These are phyloP conservation scores for Sporothrix globosa DNA, from an alignment of 2,329 filamentous ascomycete species.

Conservation along the genomic window DNA sequence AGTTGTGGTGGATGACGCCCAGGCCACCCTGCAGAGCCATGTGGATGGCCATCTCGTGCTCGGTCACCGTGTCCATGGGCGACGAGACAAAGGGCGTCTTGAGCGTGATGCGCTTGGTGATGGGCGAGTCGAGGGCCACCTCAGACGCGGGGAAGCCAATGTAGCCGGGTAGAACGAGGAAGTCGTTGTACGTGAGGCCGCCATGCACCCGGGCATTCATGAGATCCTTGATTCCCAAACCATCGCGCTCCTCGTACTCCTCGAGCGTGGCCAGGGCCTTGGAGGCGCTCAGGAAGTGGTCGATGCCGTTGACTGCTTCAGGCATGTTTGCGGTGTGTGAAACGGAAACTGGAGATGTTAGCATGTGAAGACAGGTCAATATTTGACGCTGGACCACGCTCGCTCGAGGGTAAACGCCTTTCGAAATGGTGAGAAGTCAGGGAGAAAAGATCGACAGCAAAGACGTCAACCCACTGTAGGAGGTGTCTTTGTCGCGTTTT, in stretches of 20 bases:
- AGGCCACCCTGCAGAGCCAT: slow-evolving; percentile 87
- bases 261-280: slow-evolving; percentile 79
- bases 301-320: slow-evolving; percentile 56
- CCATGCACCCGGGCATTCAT: slow-evolving; percentile 91
- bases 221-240: slow-evolving; percentile 81
- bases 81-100: slow-evolving; percentile 98
- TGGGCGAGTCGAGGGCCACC: slow-evolving; percentile 83
- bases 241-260: slow-evolving; percentile 80
- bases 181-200: slow-evolving; percentile 98
- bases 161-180: slow-evolving; percentile 93
- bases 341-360: background rate
- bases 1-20: slow-evolving; percentile 99
- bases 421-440: slow-evolving; percentile 11
- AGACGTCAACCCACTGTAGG: background rate
- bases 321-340: slow-evolving; percentile 59
- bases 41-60: slow-evolving; percentile 99
- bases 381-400: background rate
- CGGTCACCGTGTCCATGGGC: slow-evolving; percentile 99
- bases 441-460: slow-evolving; percentile 14
- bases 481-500: slow-evolving; percentile 3
- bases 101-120: slow-evolving; percentile 93
- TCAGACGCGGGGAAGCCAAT: slow-evolving; percentile 95
- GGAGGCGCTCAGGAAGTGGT: slow-evolving; percentile 70
- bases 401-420: background rate
- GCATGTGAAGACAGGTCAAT: background rate